Conservation (phyloP, 257 asterid genomes). For the Petunia axillaris region DNA sequence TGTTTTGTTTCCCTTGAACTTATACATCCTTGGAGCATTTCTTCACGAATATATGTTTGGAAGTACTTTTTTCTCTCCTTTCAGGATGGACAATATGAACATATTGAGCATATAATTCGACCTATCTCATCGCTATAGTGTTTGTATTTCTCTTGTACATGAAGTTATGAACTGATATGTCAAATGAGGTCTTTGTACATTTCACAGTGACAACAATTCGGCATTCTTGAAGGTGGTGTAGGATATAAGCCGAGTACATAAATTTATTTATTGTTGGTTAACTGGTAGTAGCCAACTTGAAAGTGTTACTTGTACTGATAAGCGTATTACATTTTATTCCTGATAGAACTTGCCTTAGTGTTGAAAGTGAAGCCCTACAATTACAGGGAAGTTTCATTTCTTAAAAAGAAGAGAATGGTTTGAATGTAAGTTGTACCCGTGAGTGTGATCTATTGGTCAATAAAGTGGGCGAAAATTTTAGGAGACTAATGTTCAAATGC, state of each 20-base stretch:
- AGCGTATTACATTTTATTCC: no score
- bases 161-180: not conserved
- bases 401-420: not conserved
- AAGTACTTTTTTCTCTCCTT: not conserved
- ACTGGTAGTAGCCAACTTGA: not conserved
- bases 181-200: not conserved
- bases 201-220: not conserved
- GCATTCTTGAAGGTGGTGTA: not conserved
- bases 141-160: constrained; percentile 11
- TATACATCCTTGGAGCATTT: not conserved
- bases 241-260: not conserved
- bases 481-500: not conserved
- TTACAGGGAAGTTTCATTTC: no score
- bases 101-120: not conserved
- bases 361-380: no score
- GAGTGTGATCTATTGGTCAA: not conserved
- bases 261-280: not conserved
- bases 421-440: not conserved
- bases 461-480: not conserved
- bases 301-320: not conserved
- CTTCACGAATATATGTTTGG: constrained; percentile 3
- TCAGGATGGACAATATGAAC: not conserved
- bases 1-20: not conserved
- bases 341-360: no score
- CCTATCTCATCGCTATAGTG: not conserved